A percentile compares a stretch with the other conserved stretches of the same genome.
Conservation (phyloP, 305 asterid species). For the Fraxinus ornus region DNA sequence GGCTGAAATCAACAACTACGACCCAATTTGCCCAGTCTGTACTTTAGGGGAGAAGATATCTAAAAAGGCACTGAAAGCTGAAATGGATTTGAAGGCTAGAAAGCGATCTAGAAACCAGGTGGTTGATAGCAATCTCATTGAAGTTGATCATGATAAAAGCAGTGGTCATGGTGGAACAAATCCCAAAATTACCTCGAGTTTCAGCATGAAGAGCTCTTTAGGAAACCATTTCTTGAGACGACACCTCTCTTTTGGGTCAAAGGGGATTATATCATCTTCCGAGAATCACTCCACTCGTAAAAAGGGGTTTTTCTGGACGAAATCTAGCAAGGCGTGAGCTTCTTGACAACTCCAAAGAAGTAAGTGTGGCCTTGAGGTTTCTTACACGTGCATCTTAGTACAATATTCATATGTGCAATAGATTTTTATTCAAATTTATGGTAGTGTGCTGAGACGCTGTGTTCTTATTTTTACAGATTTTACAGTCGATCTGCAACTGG, state of each 20-base stretch:
- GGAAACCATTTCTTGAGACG: constrained; percentile 72
- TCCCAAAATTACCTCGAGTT: constrained; percentile 59
- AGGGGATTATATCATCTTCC: constrained; percentile 45
- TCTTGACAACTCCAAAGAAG: constrained; percentile 28
- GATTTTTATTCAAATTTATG: background rate
- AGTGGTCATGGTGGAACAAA: constrained; percentile 47
- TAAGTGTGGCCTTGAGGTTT: constrained; percentile 11
- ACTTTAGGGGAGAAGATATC: constrained; percentile 85
- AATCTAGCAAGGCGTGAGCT: constrained; percentile 62
- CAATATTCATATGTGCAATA: background rate
- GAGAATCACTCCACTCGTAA: constrained; percentile 53
- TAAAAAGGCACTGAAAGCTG: constrained; percentile 73
- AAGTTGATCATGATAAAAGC: constrained; percentile 52
- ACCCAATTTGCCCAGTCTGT: constrained; percentile 88
- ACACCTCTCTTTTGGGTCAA: constrained; percentile 76
- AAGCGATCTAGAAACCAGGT: constrained; percentile 56
- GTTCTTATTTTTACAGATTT: background rate
- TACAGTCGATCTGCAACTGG: background rate
- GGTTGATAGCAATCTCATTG: constrained; percentile 55
- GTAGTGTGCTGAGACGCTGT: background rate
- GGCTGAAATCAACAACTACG: constrained; percentile 69
- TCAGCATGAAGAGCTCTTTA: constrained; percentile 59
- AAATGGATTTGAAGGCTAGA: constrained; percentile 64
- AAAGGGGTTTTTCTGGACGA: constrained; percentile 75
- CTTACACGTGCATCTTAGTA: background rate